Percentiles rank a stretch among this genome's conserved stretches.
Conservation (phyloP, 345 rosid species). For the Moricandia moricandioides region DNA sequence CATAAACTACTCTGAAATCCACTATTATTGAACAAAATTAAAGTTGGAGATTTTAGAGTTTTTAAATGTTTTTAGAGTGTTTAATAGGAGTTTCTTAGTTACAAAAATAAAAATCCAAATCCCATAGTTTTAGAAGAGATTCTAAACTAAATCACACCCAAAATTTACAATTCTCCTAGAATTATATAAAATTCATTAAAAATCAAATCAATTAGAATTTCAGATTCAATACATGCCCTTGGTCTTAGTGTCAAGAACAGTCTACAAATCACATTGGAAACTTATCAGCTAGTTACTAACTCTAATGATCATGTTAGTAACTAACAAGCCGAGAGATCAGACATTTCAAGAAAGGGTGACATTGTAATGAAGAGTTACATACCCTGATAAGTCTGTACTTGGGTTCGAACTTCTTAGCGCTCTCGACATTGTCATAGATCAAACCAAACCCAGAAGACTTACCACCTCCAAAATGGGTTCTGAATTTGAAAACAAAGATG, state of each 20-base stretch:
- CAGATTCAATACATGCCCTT: too few species aligned
- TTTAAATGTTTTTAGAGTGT: too few species aligned
- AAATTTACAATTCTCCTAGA: too few species aligned
- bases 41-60: too few species aligned
- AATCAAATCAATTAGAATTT: too few species aligned
- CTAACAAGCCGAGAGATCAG: background rate
- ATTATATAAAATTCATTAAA: too few species aligned
- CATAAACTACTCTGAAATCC: too few species aligned
- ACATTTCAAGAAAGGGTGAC: background rate
- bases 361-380: background rate
- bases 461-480: conserved; percentile 98
- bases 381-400: conserved; percentile 99
- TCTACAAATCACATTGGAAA: background rate
- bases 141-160: too few species aligned
- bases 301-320: background rate
- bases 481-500: conserved; percentile 92
- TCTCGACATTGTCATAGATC: conserved; percentile 89
- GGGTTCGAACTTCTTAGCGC: conserved; percentile 93
- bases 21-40: too few species aligned
- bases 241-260: background rate
- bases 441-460: conserved; percentile 97
- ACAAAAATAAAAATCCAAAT: too few species aligned
- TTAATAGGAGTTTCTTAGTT: too few species aligned
- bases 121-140: too few species aligned
- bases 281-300: background rate